phyloP scores from a whole-genome alignment of 805 yeast genomes.

The Zygosaccharomyces gambellarensis region DNA sequence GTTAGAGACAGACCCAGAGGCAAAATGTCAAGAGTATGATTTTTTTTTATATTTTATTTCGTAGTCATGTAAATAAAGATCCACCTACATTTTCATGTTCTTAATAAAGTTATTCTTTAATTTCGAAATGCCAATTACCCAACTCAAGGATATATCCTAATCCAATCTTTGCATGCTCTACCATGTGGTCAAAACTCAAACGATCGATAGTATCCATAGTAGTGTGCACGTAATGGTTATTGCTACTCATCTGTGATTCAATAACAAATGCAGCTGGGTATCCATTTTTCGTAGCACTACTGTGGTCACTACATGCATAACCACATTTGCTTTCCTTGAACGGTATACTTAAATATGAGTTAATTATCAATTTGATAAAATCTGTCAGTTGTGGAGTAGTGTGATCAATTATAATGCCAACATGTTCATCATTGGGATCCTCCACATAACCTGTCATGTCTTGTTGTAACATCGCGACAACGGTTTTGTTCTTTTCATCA shows the following conservation, averaged over 20 bases:
- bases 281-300: slow-evolving; percentile 77
- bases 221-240: slow-evolving; percentile 71
- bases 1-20: slow-evolving; percentile 91
- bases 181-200: slow-evolving; percentile 71
- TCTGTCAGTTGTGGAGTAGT: slow-evolving; percentile 51
- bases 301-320: slow-evolving; percentile 91
- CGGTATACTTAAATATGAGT: slow-evolving; percentile 60
- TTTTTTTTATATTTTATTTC: not conserved
- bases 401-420: slow-evolving; percentile 79
- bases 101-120: slow-evolving; percentile 1
- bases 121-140: slow-evolving; percentile 30
- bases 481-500: slow-evolving; percentile 46
- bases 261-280: slow-evolving; percentile 79
- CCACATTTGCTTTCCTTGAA: slow-evolving; percentile 78
- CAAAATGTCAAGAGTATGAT: slow-evolving; percentile 35
- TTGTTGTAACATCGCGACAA: slow-evolving; percentile 84
- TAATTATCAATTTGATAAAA: slow-evolving; percentile 58
- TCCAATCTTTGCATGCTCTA: slow-evolving; percentile 74
- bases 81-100: not conserved
- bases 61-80: slow-evolving; percentile 10
- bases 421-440: slow-evolving; percentile 50
- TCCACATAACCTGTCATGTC: slow-evolving; percentile 86
- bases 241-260: slow-evolving; percentile 64
- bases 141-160: slow-evolving; percentile 72
- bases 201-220: slow-evolving; percentile 76